Evolutionary conservation across 176 grass and related monocot species (phyloP), one percentile per base, ranked within the genome.

Genomic region (Otatea glauca): DNA sequence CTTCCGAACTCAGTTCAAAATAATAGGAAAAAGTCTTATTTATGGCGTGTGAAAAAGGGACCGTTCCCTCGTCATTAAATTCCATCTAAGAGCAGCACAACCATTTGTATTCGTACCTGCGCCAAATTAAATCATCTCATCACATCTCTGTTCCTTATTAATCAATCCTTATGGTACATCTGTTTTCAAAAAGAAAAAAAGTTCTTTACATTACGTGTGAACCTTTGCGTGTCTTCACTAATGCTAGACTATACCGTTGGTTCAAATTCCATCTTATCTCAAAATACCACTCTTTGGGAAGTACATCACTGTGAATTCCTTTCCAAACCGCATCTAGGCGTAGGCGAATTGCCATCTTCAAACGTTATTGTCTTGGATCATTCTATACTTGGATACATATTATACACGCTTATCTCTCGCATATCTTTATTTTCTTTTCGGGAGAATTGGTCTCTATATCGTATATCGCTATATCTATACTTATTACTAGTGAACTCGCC

Each of bases 401-500:
- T 13, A 47, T 47, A 47, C 47, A 14, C 48, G 15, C 14, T 50
- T 50, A 5, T 50, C 48, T 16, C 14, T 5, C 14, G 1, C 48
- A 5, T 50, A 50, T 15, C 14, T 39, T 8, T 29, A 81, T 58
- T 60, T 20, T 27, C 7, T 64, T 53, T 39, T 1, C 3, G 6
- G 18, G 23, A 8, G 45, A 5, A 49, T 2, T 32, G 45, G 44
- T 15, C 54, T 15, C 63, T 23, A 29, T 29, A 29, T 29, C 29
- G 23, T 41, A 24, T 76, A 12, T 76, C 27, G 38, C 34, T 42
- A 39, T 65, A 66, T 50, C 20, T 35, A 79, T 72, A 23, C 17
- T 4, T 75, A 51, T 64, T 88, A 71, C 55, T 77, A 63, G 13
- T 56, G 41, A 29, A 73, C 29, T 61, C 45, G 6, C 13, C 34